Evolutionary conservation across 805 yeast genomes (phyloP), one percentile per base, ranked within the genome.

Genomic region (Nakazawaea wyomingensis): DNA sequence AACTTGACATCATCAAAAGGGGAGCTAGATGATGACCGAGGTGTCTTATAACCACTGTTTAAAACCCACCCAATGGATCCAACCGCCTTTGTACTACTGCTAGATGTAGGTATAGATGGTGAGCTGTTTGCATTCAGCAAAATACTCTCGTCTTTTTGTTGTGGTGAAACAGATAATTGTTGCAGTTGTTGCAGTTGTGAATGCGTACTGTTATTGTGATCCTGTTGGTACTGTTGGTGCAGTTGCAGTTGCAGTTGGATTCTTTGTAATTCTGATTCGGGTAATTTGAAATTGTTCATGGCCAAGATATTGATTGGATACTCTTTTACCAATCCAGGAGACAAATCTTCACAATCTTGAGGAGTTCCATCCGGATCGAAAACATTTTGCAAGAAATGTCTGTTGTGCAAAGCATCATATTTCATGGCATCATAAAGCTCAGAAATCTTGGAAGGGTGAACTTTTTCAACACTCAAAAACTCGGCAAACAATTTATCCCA

Each of bases 361-460:
- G 44, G 31, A 14, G 24, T 37, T 20, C 59, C 57, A 34, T 70
- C 74, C 32, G 87, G 88, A 37, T 82, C 72, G 59, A 93, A 93
- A 4, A 91, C 82, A 50, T 79, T 79, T 57, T 85, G 87, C 60
- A 93, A 67, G 58, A 93, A 93, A 27, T 84, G 85, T 44, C 99
- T 74, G 61, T 93, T 93, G 62, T 93, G 99, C 43, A 93, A 71
- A 6, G 98, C 99, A 65, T 93, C 99, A 60, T 86, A 93, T 63
- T 93, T 93, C 96, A 93, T 91, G 1, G 99, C 91, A 64, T 93
- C 99, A 59, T 93, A 93, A 46, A 93, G 72, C 66, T 93, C 99
- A 37, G 96, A 85, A 48, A 93, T 91, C 66, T 91, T 93, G 2
- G 96, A 83, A 9, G 99, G 99, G 62, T 93, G 98, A 2, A 93